phyloP scores from a whole-genome alignment of 371 early-diverging fungal species.

The Mucor ambiguus region DNA sequence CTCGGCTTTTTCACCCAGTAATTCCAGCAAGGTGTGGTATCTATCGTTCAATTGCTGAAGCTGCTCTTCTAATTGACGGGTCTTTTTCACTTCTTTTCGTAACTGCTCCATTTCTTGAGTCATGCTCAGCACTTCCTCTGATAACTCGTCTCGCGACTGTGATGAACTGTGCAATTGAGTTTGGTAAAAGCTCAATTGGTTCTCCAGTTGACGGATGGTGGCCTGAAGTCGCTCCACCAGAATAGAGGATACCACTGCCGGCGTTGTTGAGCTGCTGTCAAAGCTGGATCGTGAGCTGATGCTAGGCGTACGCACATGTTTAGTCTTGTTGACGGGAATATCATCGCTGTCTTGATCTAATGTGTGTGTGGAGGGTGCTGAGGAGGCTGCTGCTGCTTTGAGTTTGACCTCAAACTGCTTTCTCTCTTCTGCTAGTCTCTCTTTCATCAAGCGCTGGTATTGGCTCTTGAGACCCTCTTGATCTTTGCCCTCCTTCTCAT shows the following conservation, averaged over 20 bases:
- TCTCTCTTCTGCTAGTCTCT: slow-evolving; percentile 42
- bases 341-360: slow-evolving; percentile 1
- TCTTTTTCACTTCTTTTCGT: slow-evolving; percentile 29
- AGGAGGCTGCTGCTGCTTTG: slow-evolving; percentile 19
- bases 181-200: slow-evolving; percentile 69
- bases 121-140: slow-evolving; percentile 71
- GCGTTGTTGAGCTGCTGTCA: slow-evolving; percentile 34
- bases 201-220: slow-evolving; percentile 65
- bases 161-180: slow-evolving; percentile 66
- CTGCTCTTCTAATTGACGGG: slow-evolving; percentile 38
- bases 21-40: slow-evolving; percentile 78
- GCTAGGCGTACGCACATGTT: slow-evolving; percentile 6
- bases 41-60: slow-evolving; percentile 51
- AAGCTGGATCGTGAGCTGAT: slow-evolving; percentile 45
- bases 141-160: slow-evolving; percentile 74
- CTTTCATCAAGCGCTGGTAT: slow-evolving; percentile 47
- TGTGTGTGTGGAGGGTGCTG: neutral
- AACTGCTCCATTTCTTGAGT: slow-evolving; percentile 64
- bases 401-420: slow-evolving; percentile 37
- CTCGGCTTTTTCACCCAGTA: slow-evolving; percentile 91
- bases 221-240: slow-evolving; percentile 62
- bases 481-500: slow-evolving; percentile 38
- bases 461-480: slow-evolving; percentile 45
- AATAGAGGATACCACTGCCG: slow-evolving; percentile 27
- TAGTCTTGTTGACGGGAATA: neutral